phyloP scores from a whole-genome alignment of 2,329 filamentous ascomycete species.

The Alternaria gansuensis region DNA sequence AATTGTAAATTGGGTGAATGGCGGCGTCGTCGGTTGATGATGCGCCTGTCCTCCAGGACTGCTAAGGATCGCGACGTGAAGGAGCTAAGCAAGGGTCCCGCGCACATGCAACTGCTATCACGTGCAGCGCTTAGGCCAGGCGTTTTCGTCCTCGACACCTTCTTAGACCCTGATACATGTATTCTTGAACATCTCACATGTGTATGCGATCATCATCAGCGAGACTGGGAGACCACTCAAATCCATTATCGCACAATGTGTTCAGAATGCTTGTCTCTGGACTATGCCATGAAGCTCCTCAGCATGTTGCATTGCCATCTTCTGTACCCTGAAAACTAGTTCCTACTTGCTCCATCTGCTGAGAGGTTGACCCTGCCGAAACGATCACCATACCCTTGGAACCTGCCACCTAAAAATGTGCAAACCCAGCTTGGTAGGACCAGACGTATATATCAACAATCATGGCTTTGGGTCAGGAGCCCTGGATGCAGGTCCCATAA shows the following conservation, averaged over 20 bases:
- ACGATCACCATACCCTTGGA: neutral
- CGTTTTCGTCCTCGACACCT: neutral
- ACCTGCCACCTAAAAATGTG: neutral
- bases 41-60: conserved; percentile 16
- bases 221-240: neutral
- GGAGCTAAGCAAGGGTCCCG: conserved; percentile 26
- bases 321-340: neutral
- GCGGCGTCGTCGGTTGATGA: conserved; percentile 10
- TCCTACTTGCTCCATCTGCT: neutral
- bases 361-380: conserved; percentile 1
- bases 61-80: conserved; percentile 29
- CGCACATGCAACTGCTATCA: conserved; percentile 19
- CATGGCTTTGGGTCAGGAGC: conserved; percentile 17
- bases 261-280: neutral
- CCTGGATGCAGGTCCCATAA: neutral
- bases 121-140: conserved; percentile 8
- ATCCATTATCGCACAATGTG: neutral
- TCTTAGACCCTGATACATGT: neutral
- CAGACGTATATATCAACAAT: conserved; percentile 25
- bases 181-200: conserved; percentile 1
- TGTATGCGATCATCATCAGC: neutral
- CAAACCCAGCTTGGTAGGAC: conserved; percentile 12
- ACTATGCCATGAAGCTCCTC: neutral
- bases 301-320: neutral
- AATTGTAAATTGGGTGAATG: conserved; percentile 7